Evolutionary conservation across 805 yeast species (phyloP).

Genomic region (Saturnispora silvae): DNA sequence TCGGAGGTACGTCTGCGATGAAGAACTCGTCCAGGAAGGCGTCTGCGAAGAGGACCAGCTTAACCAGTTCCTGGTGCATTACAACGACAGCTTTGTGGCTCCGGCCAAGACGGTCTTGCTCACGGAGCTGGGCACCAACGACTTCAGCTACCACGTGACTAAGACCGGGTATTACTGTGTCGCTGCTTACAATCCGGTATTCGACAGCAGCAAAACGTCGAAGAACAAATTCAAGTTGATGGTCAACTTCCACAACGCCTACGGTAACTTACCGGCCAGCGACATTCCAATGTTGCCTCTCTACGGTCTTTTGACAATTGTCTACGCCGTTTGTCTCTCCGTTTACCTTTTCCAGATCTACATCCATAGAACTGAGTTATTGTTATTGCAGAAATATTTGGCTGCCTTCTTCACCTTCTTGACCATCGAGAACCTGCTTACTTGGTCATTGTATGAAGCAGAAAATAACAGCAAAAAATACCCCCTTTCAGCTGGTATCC

Average conservation of each 20-base stretch:
- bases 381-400: slow-evolving; percentile 85
- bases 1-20: slow-evolving; percentile 65
- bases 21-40: slow-evolving; percentile 42
- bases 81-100: slow-evolving; percentile 30
- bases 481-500: slow-evolving; percentile 36
- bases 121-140: slow-evolving; percentile 46
- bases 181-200: slow-evolving; percentile 46
- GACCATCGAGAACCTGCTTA: slow-evolving; percentile 72
- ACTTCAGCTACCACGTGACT: slow-evolving; percentile 51
- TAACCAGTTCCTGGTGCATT: slow-evolving; percentile 53
- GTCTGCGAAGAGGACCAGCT: slow-evolving; percentile 45
- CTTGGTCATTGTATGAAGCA: slow-evolving; percentile 87
- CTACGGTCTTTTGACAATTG: slow-evolving; percentile 75
- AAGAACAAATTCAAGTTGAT: slow-evolving; percentile 43
- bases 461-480: slow-evolving; percentile 43
- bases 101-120: slow-evolving; percentile 49
- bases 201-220: slow-evolving; percentile 11
- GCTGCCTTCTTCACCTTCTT: slow-evolving; percentile 77
- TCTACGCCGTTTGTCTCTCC: slow-evolving; percentile 73
- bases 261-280: slow-evolving; percentile 78
- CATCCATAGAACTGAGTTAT: slow-evolving; percentile 74
- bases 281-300: slow-evolving; percentile 87
- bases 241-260: slow-evolving; percentile 86
- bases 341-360: slow-evolving; percentile 77
- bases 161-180: slow-evolving; percentile 91